These are phyloP conservation scores for Amphirosellinia nigrospora DNA, from an alignment of 495 filamentous ascomycete species.

Conservation along the genomic window DNA sequence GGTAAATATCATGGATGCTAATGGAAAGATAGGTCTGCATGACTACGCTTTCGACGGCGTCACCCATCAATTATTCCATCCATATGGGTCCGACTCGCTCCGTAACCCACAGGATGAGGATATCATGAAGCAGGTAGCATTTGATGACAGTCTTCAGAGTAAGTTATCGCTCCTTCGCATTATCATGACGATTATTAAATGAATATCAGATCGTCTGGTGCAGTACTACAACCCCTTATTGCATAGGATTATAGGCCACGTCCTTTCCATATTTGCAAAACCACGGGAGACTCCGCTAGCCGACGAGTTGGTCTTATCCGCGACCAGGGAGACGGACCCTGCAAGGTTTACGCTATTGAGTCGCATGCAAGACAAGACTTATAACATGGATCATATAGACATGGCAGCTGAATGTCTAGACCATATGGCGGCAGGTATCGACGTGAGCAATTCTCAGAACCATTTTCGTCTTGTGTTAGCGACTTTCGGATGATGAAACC, in stretches of 20 bases:
- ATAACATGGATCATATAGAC: constrained; percentile 44
- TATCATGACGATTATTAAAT: not conserved
- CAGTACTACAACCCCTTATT: constrained; percentile 48
- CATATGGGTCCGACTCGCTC: constrained; percentile 64
- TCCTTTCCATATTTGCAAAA: constrained; percentile 50
- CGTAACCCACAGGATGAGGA: constrained; percentile 55
- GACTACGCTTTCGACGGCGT: constrained; percentile 71
- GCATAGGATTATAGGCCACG: constrained; percentile 44
- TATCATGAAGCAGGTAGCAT: constrained; percentile 69
- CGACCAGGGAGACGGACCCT: constrained; percentile 41
- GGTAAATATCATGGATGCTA: constrained; percentile 10
- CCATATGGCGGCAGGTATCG: constrained; percentile 57
- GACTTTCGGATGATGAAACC: too few relatives aligned
- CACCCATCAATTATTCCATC: constrained; percentile 69
- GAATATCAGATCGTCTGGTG: constrained; percentile 48
- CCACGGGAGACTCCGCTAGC: constrained; percentile 55
- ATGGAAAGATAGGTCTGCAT: constrained; percentile 48
- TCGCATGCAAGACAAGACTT: constrained; percentile 44
- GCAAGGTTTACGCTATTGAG: constrained; percentile 52
- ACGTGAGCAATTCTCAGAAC: too few relatives aligned
- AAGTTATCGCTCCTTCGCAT: constrained; percentile 23
- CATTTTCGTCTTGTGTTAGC: too few relatives aligned
- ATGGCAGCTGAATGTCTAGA: constrained; percentile 56
- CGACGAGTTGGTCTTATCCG: constrained; percentile 49
- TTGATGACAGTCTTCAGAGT: constrained; percentile 70